Evolutionary conservation across 2,329 filamentous ascomycete genomes (phyloP), one percentile per base, ranked within the genome.

Genomic region (Sarocladiaceae sp.): DNA sequence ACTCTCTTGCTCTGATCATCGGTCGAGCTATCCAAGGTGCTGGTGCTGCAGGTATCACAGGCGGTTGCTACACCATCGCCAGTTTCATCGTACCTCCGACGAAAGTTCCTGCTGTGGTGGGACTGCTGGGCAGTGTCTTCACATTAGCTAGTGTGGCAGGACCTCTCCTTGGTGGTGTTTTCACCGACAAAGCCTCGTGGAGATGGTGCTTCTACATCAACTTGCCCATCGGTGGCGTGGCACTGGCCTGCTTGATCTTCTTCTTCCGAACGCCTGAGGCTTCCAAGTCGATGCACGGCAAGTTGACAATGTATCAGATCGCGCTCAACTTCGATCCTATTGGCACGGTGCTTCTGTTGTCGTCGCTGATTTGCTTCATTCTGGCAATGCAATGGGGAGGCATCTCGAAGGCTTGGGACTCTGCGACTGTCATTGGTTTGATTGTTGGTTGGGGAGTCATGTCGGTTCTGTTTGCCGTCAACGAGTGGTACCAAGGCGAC

Each of bases 111-210:
- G 29, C 18, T 10, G 15, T 51, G 5, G 23, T 51, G 33, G 75
- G 74, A 15, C 69, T 74, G 55, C 65, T 77, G 1, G 25, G 25
- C 13, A n/a, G 12, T 13, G 42, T 17, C 15, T 78, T 77, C 54
- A 75, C 74, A 4, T 53, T 77, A 3, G 69, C 74, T 7, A 76
- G 73, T 0, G 73, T 77, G 18, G 61, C 76, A 52, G 76, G 76
- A 1, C 76, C 76, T 12, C 62, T 78, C 11, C 60, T 79, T 7
- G 76, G 76, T 7, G 75, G 76, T 20, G 75, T 64, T 10, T 74
- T 79, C 51, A 77, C 74, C 5, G n/a, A 23, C 10, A 23, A 35
- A 3, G 44, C 36, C 2, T 51, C 35, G 8, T 55, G 53, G 53
- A 23, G 53, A 6, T 55, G 53, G 53, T 55, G 53, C 47, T 60